Conservation (phyloP, 1,284 basidiomycete genomes). For the Pseudozyma tsukubaensis region DNA sequence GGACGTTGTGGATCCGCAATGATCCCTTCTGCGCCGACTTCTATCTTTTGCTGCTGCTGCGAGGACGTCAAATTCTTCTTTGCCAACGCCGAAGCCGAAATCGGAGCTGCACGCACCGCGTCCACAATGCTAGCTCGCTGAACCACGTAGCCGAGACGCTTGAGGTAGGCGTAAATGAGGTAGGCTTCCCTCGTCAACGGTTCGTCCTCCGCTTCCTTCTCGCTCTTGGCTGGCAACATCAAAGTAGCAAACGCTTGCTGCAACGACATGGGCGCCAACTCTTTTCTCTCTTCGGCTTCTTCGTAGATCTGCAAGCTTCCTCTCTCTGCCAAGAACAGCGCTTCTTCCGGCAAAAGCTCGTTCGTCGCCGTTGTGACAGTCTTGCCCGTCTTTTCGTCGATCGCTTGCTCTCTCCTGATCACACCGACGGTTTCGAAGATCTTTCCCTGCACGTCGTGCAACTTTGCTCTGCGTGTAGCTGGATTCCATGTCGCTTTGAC, state of each 20-base stretch:
- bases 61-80: slow-evolving; percentile 16
- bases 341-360: slow-evolving; percentile 93
- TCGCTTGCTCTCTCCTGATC: slow-evolving; percentile 21
- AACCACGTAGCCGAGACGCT: slow-evolving; percentile 88
- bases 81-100: slow-evolving; percentile 11
- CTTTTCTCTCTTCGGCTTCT: slow-evolving; percentile 32
- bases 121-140: slow-evolving; percentile 73
- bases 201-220: slow-evolving; percentile 75
- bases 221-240: slow-evolving; percentile 70
- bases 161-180: slow-evolving; percentile 91
- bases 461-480: slow-evolving; percentile 45
- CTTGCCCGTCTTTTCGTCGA: slow-evolving; percentile 9
- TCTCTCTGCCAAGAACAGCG: slow-evolving; percentile 87
- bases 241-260: slow-evolving; percentile 88
- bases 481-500: slow-evolving; percentile 60
- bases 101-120: slow-evolving; percentile 32
- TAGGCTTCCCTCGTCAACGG: slow-evolving; percentile 82
- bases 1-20: slow-evolving; percentile 53
- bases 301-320: slow-evolving; percentile 36
- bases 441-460: slow-evolving; percentile 57
- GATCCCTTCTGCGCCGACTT: slow-evolving; percentile 17
- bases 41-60: background rate
- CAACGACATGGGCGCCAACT: slow-evolving; percentile 79
- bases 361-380: slow-evolving; percentile 36
- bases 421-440: slow-evolving; percentile 60